Percentiles rank a stretch among this genome's conserved stretches.
phyloP scores from a whole-genome alignment of 495 filamentous ascomycete genomes.

The Penicillium chermesinum region DNA sequence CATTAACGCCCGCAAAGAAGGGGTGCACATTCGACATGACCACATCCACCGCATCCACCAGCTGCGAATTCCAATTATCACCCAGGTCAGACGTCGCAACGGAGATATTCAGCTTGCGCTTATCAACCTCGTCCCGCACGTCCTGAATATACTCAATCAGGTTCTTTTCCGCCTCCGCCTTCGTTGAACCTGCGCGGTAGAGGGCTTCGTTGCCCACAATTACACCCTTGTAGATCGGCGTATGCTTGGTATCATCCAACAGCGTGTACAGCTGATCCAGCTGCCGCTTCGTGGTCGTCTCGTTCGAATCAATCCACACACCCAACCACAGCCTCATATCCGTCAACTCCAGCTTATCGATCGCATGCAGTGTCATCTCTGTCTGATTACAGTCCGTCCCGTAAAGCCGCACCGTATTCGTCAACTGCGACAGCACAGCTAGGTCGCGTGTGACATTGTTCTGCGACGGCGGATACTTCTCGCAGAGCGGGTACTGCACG shows the following conservation, averaged over 20 bases:
- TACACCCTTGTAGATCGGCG: conserved; percentile 69
- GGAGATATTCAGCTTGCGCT: conserved; percentile 58
- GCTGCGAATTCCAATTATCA: conserved; percentile 69
- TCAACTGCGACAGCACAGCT: conserved; percentile 86
- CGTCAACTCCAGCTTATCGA: conserved; percentile 65
- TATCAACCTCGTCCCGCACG: conserved; percentile 67
- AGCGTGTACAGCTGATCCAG: conserved; percentile 75
- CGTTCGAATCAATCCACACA: conserved; percentile 86
- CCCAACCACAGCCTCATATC: conserved; percentile 92
- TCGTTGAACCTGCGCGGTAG: conserved; percentile 53
- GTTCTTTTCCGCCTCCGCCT: conserved; percentile 55
- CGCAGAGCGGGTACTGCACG: conserved; percentile 82
- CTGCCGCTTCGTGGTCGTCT: conserved; percentile 77
- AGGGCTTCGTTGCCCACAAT: conserved; percentile 95
- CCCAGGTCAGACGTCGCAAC: conserved; percentile 91
- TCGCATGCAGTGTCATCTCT: conserved; percentile 83
- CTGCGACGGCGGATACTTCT: conserved; percentile 72
- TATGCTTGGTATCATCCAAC: conserved; percentile 60
- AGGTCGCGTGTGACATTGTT: conserved; percentile 93
- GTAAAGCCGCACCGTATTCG: conserved; percentile 84
- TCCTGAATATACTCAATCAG: conserved; percentile 61
- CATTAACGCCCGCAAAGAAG: conserved; percentile 82
- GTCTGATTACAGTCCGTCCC: conserved; percentile 98
- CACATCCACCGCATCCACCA: conserved; percentile 68
- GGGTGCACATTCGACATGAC: conserved; percentile 98